A percentile compares a stretch with the other conserved stretches of the same genome.
These are phyloP conservation scores for Claviceps quebecensis DNA, from an alignment of 2,329 filamentous ascomycete genomes.

Conservation along the genomic window DNA sequence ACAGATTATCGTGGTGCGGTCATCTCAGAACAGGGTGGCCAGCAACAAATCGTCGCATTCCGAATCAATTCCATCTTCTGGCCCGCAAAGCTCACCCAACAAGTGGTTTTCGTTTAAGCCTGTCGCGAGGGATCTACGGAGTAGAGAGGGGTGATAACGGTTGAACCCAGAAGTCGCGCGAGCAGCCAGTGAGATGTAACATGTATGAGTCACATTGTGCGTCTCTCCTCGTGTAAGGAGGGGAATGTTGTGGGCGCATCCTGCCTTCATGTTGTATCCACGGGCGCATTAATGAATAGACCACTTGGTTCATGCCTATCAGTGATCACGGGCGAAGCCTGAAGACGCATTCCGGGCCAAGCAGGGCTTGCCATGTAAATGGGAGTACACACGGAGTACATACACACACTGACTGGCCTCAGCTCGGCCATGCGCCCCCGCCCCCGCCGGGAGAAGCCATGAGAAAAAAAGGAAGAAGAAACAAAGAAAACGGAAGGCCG, in stretches of 20 bases:
- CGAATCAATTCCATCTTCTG: no score
- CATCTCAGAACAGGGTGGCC: no score
- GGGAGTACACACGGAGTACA: no score
- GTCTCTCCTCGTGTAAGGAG: neutral
- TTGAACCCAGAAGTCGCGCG: neutral
- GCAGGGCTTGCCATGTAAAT: neutral
- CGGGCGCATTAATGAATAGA: neutral
- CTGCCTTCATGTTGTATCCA: neutral
- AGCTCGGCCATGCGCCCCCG: neutral
- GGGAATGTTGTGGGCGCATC: neutral
- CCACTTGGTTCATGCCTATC: neutral
- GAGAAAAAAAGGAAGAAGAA: neutral
- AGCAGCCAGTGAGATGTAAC: neutral
- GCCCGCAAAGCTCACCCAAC: no score
- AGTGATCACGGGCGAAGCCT: neutral
- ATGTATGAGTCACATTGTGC: neutral
- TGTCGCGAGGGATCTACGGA: no score
- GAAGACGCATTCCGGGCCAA: neutral
- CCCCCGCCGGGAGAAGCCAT: neutral
- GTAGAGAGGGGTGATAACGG: no score
- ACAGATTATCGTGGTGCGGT: no score
- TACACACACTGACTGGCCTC: neutral
- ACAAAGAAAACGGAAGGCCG: no score
- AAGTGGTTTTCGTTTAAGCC: no score
- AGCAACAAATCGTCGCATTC: no score